Evolutionary conservation across 306 rosid genomes (phyloP).

Genomic region (Cotoneaster glaucophyllus): DNA sequence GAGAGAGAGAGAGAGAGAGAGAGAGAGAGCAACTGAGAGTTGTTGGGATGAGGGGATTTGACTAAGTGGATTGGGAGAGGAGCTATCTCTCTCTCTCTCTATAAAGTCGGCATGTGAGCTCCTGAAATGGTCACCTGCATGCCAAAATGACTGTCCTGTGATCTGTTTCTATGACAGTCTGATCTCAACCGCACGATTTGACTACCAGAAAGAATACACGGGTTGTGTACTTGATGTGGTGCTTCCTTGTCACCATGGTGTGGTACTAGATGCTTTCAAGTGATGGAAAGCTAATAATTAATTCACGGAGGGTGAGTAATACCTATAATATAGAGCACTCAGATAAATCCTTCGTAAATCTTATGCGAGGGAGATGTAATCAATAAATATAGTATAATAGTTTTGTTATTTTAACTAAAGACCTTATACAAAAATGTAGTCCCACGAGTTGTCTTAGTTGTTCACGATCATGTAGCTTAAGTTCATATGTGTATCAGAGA

Average conservation of each 20-base stretch:
- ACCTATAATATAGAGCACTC: too few species aligned
- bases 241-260: background rate
- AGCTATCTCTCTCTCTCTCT: background rate
- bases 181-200: constrained; percentile 24
- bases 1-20: background rate
- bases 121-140: constrained; percentile 6
- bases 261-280: background rate
- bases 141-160: constrained; percentile 18
- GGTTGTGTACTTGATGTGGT: background rate
- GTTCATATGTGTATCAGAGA: background rate
- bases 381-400: background rate
- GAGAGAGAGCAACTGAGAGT: background rate
- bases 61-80: background rate
- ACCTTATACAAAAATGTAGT: too few species aligned
- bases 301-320: too few species aligned
- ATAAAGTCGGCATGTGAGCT: constrained; percentile 34
- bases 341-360: too few species aligned
- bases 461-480: too few species aligned
- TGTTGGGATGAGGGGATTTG: constrained; percentile 2
- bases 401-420: background rate
- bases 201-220: background rate
- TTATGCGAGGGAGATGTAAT: too few species aligned
- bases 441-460: too few species aligned
- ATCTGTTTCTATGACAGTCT: constrained; percentile 13
- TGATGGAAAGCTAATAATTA: background rate